Conservation (phyloP, 345 rosid genomes). For the Eucalyptus globulus region DNA sequence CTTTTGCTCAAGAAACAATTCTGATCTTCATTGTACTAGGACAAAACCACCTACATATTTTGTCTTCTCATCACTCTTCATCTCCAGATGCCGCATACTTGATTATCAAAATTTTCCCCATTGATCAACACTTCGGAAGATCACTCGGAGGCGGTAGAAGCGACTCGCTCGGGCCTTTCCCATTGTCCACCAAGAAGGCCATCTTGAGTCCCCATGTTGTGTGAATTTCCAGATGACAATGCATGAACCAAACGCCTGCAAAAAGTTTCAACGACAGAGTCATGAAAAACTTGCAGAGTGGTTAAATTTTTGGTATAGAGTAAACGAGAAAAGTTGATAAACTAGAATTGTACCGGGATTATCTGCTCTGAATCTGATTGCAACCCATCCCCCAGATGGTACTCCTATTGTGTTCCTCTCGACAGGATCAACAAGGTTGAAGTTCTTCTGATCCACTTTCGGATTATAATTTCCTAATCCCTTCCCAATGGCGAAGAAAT, state of each 20-base stretch:
- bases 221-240: background rate
- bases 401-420: background rate
- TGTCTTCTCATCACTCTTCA: background rate
- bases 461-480: background rate
- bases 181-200: background rate
- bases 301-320: background rate
- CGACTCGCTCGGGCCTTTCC: background rate
- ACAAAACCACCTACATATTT: background rate
- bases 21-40: background rate
- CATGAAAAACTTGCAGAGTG: background rate
- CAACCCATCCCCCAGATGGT: background rate
- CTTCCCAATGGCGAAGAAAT: background rate
- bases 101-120: background rate
- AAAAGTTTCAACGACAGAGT: background rate
- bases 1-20: background rate
- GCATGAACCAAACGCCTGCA: background rate
- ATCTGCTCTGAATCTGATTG: background rate
- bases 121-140: background rate
- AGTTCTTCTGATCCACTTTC: conserved; percentile 23
- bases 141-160: background rate
- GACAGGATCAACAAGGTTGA: background rate
- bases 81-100: background rate
- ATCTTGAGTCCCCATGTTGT: background rate
- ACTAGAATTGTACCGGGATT: background rate
- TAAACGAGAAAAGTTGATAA: no score